Evolutionary conservation across 805 yeast species (phyloP), one percentile per base, ranked within the genome.

Genomic region (Yarrowia osloensis): DNA sequence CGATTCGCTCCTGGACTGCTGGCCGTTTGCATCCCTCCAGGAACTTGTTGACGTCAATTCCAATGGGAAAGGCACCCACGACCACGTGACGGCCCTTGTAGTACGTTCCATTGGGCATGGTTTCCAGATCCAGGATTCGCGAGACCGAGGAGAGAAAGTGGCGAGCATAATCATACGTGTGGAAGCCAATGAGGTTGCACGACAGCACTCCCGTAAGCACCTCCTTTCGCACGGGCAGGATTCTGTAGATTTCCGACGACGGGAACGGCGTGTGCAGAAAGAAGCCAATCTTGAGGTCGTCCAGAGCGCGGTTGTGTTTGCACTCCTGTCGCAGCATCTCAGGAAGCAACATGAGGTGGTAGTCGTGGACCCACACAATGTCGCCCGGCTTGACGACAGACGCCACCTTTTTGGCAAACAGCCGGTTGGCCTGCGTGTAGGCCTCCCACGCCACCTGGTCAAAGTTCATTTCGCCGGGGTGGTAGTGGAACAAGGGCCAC

Each of bases 381-480:
- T 95, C 99, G 67, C 89, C 87, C 70, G 91, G 96, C 33, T 86
- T 81, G 44, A 90, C 88, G 72, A 86, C 85, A 22, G 82, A 78
- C 12, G 90, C 86, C 68, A 95, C 86, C 46, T 84, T 88, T 42
- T 85, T 80, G 13, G 97, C 95, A 80, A 95, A 95, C 69, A 84
- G 80, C 68, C 87, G 80, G 75, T 95, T 95, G 7, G 98, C 98
- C 76, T 91, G 95, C 67, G 91, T 89, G 77, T 95, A 95, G 0
- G 98, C 98, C 66, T 93, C 93, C 99, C 99, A 95, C 1, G 98
- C 97, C 69, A 86, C 86, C 76, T 95, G 99, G 77, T 95, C 99
- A 74, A 95, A 95, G 76, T 91, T 93, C 89, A 96, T 95, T 77
- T 96, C 99, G 69, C 98, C 99, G 0, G 99, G 99, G 75, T 95